Evolutionary conservation across 257 asterid genomes (phyloP).

Genomic region (Forsythia viridissima): DNA sequence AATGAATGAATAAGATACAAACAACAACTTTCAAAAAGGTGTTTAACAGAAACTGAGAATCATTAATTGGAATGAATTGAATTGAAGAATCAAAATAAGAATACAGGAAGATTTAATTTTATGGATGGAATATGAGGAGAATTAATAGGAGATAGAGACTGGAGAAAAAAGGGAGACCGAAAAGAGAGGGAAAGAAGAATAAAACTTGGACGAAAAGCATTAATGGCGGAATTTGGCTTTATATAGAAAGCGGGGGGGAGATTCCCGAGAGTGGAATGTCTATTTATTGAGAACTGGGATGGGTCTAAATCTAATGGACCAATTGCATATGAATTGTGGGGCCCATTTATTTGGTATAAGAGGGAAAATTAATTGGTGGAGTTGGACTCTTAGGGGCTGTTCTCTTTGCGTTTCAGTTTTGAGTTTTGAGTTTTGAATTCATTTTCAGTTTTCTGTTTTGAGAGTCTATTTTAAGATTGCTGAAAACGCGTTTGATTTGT

Average conservation of each 20-base stretch:
- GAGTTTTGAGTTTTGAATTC: no score
- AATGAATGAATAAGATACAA: neutral
- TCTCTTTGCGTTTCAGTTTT: no score
- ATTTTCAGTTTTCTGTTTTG: no score
- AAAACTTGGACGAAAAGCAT: neutral
- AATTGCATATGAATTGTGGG: neutral
- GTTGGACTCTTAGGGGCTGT: no score
- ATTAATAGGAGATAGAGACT: neutral
- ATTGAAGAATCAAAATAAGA: neutral
- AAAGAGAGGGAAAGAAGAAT: conserved; percentile 3
- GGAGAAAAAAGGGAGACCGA: neutral
- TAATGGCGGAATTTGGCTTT: neutral
- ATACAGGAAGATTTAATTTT: no score
- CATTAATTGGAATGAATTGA: neutral
- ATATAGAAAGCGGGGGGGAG: neutral
- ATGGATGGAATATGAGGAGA: neutral
- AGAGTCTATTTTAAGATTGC: no score
- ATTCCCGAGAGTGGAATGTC: neutral
- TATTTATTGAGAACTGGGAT: neutral
- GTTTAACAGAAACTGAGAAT: no score
- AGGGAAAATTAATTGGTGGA: neutral
- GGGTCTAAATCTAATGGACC: neutral
- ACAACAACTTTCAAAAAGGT: no score
- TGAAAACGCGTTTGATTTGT: no score
- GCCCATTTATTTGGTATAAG: neutral